A percentile compares a stretch with the other conserved stretches of the same genome.
Evolutionary conservation across 495 filamentous ascomycete genomes (phyloP).

Genomic region (Penicillium herquei): DNA sequence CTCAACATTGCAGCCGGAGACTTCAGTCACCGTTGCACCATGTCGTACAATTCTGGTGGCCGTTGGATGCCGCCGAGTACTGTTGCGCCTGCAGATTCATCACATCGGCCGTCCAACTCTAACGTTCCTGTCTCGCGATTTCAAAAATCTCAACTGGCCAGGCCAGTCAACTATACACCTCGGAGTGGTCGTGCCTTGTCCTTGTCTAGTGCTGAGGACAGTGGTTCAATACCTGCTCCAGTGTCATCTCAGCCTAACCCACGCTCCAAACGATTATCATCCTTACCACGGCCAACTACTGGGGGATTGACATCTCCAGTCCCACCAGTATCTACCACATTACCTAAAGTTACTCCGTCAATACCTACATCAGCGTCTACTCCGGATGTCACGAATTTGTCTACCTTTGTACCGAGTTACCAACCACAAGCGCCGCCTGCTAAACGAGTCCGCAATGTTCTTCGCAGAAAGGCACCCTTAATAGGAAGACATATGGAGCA

Average conservation of each 20-base stretch:
- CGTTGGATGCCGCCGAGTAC: slow-evolving; percentile 34
- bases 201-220: slow-evolving; percentile 30
- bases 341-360: slow-evolving; percentile 13
- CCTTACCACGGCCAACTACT: slow-evolving; percentile 34
- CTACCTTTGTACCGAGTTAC: slow-evolving; percentile 8
- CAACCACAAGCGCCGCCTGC: slow-evolving; percentile 7
- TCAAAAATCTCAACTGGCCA: slow-evolving; percentile 31
- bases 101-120: slow-evolving; percentile 18
- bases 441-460: slow-evolving; percentile 39
- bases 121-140: slow-evolving; percentile 12
- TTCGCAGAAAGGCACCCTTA: slow-evolving; percentile 43
- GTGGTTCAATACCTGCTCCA: slow-evolving; percentile 20
- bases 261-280: slow-evolving; percentile 28
- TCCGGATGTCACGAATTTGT: slow-evolving; percentile 15
- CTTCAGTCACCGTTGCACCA: slow-evolving; percentile 28
- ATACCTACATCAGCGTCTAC: slow-evolving; percentile 20
- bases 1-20: slow-evolving; percentile 28
- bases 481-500: slow-evolving; percentile 36
- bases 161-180: slow-evolving; percentile 21
- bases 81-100: slow-evolving; percentile 26
- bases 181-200: slow-evolving; percentile 30
- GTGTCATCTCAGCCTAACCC: slow-evolving; percentile 19
- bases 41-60: slow-evolving; percentile 39
- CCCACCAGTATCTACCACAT: slow-evolving; percentile 19
- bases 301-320: slow-evolving; percentile 12